Evolutionary conservation across 192 early-diverging fungal species (phyloP).

Genomic region (Jimgerdemannia flammicorona): DNA sequence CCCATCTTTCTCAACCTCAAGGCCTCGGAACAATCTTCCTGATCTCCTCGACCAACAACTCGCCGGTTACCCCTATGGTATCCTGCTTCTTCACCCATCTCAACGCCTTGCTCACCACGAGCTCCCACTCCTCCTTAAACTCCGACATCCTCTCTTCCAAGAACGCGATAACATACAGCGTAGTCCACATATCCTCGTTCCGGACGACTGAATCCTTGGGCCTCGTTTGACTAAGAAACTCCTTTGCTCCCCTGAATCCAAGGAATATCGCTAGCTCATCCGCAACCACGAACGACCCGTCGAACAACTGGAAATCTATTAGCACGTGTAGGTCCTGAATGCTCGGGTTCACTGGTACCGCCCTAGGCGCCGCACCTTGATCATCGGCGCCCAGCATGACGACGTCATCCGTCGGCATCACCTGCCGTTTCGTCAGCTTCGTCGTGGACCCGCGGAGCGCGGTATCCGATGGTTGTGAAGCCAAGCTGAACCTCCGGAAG

Average conservation of each 20-base stretch:
- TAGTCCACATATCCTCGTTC: slow-evolving; percentile 8
- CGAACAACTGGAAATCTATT: slow-evolving; percentile 8
- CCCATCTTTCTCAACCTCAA: not conserved
- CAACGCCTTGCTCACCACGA: not conserved
- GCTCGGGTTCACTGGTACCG: slow-evolving; percentile 3
- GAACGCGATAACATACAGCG: not conserved
- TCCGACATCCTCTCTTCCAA: not conserved
- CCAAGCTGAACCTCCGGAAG: no score
- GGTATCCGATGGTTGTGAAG: no score
- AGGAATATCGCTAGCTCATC: slow-evolving; percentile 3
- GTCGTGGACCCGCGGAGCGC: no score
- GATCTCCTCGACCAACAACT: not conserved
- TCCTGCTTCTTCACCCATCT: not conserved
- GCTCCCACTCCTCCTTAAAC: not conserved
- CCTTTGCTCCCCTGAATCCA: slow-evolving; percentile 6
- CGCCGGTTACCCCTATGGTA: not conserved
- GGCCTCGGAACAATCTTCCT: not conserved
- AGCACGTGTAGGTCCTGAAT: slow-evolving; percentile 6
- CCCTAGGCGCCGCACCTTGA: not conserved
- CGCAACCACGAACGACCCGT: not conserved
- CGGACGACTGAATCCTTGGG: not conserved
- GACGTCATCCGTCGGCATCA: not conserved
- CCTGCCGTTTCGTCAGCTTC: not conserved
- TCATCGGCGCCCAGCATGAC: not conserved
- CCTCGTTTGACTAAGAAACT: not conserved